Percentiles rank a stretch among this genome's conserved stretches.
phyloP scores from a whole-genome alignment of 179 eudicot species.

The Kewa caespitosa region DNA sequence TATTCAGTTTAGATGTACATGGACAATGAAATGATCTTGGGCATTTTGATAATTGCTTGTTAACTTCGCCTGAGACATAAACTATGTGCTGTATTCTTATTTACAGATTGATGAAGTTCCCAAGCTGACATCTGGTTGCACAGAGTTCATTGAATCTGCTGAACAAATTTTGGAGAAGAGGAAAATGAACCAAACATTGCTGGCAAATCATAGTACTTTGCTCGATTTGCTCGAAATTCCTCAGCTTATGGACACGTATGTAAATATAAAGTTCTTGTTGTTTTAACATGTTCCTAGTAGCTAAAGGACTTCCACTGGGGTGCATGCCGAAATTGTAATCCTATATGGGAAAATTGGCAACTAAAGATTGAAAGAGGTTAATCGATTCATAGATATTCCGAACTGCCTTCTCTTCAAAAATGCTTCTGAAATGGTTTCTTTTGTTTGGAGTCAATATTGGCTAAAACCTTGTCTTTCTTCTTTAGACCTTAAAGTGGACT shows the following conservation, averaged over 20 bases:
- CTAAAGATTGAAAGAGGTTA: neutral
- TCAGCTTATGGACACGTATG: slow-evolving; percentile 99
- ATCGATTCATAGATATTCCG: no score
- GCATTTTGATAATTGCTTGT: neutral
- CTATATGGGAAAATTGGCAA: neutral
- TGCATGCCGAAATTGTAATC: neutral
- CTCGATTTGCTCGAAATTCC: slow-evolving; percentile 99
- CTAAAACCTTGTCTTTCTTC: neutral
- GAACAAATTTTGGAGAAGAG: slow-evolving; percentile 91
- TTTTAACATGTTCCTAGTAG: slow-evolving; percentile 2
- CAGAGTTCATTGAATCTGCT: slow-evolving; percentile 87
- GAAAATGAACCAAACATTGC: slow-evolving; percentile 91
- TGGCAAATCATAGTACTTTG: slow-evolving; percentile 92
- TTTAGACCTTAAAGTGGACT: no score
- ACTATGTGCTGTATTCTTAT: slow-evolving; percentile 2
- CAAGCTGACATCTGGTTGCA: slow-evolving; percentile 90
- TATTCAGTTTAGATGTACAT: no score
- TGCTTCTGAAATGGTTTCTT: slow-evolving; percentile 9
- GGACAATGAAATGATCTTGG: neutral
- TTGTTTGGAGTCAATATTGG: neutral
- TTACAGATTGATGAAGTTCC: slow-evolving; percentile 90
- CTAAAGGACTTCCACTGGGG: neutral
- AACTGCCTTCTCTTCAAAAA: no score
- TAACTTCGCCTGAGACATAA: neutral
- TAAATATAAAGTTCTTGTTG: slow-evolving; percentile 19